phyloP scores from a whole-genome alignment of 2,329 filamentous ascomycete genomes.

The Corniculantispora saksenae region DNA sequence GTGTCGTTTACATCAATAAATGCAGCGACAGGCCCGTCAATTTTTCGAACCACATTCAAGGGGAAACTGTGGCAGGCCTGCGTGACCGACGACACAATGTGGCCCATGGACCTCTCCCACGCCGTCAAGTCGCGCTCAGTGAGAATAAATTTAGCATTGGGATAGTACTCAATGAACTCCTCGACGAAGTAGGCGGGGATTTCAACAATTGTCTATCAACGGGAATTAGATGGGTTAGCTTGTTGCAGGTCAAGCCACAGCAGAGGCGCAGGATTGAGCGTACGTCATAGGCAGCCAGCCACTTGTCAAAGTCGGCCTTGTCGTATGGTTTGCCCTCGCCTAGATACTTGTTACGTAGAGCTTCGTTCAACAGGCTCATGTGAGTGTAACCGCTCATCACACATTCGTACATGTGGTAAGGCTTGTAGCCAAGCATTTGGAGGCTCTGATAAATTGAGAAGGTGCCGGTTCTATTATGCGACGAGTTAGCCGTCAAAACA shows the following conservation, averaged over 20 bases:
- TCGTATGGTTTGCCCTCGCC: conserved; percentile 33
- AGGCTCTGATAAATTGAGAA: conserved; percentile 37
- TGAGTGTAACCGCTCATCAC: conserved; percentile 26
- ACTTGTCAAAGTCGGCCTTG: conserved; percentile 41
- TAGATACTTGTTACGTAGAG: conserved; percentile 30
- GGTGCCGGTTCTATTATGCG: conserved; percentile 35
- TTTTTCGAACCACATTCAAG: conserved; percentile 27
- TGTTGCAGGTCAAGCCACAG: background rate
- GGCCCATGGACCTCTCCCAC: conserved; percentile 34
- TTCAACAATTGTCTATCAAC: background rate
- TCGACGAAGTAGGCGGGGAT: conserved; percentile 30
- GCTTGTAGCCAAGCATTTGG: conserved; percentile 36
- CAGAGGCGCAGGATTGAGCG: background rate
- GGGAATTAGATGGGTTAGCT: background rate
- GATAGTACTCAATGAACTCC: conserved; percentile 32
- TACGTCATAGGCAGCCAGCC: conserved; percentile 41
- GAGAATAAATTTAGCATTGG: conserved; percentile 39
- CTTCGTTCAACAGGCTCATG: conserved; percentile 32
- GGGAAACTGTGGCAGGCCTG: conserved; percentile 24
- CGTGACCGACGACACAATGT: conserved; percentile 26
- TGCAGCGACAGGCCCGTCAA: conserved; percentile 24
- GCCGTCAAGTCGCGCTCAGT: conserved; percentile 37
- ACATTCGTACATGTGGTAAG: conserved; percentile 39
- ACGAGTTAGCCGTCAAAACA: background rate
- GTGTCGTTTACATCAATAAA: background rate